Percentiles rank a stretch among this genome's conserved stretches.
These are phyloP conservation scores for Tuber brumale DNA, from an alignment of 495 filamentous ascomycete species.

Conservation along the genomic window DNA sequence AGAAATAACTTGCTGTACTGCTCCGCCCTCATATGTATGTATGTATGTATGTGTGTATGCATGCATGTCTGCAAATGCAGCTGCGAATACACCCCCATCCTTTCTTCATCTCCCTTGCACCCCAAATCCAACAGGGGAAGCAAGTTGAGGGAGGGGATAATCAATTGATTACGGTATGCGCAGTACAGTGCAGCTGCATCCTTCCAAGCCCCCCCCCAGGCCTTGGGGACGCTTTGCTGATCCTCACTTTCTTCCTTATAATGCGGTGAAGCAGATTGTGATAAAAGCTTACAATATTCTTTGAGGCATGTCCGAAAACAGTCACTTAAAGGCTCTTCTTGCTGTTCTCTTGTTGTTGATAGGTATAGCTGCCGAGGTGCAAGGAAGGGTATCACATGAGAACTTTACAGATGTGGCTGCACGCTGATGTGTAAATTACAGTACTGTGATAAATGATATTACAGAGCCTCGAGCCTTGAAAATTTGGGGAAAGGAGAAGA, in stretches of 20 bases:
- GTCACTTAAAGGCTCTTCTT: too few relatives aligned
- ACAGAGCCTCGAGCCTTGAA: neutral
- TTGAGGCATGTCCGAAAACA: too few relatives aligned
- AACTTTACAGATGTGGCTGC: too few relatives aligned
- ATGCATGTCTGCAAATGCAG: neutral
- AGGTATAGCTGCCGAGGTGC: too few relatives aligned
- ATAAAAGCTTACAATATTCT: too few relatives aligned
- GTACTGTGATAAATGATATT: neutral
- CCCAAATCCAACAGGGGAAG: neutral
- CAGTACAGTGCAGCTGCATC: neutral
- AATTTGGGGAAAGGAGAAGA: neutral
- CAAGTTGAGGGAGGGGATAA: neutral
- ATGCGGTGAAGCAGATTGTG: too few relatives aligned
- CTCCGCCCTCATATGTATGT: neutral
- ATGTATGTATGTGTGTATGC: neutral
- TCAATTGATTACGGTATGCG: neutral
- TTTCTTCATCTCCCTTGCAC: neutral
- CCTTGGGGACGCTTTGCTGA: too few relatives aligned
- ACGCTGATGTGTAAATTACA: too few relatives aligned
- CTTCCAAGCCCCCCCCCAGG: too few relatives aligned
- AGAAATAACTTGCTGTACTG: neutral
- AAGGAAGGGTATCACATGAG: too few relatives aligned
- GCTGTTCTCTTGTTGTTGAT: too few relatives aligned
- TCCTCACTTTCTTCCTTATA: too few relatives aligned
- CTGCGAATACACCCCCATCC: neutral